Evolutionary conservation across 1,284 basidiomycete genomes (phyloP).

Genomic region (Cutaneotrichosporon mucoides): DNA sequence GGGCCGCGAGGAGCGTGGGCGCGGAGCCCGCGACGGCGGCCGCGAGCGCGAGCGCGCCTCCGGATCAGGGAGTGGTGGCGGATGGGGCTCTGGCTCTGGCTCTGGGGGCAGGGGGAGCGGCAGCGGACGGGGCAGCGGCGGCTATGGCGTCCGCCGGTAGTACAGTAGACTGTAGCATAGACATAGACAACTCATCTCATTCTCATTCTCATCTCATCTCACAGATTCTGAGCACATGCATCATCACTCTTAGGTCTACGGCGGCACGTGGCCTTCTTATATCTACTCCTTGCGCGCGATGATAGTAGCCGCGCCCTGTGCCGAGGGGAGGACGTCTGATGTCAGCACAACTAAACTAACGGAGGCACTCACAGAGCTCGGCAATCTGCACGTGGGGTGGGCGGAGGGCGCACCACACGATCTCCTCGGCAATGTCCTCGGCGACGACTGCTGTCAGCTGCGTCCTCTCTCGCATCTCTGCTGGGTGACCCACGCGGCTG

Average conservation of each 20-base stretch:
- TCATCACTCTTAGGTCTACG: neutral
- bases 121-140: neutral
- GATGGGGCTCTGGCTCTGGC: too few relatives aligned
- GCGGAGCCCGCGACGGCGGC: neutral
- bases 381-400: constrained; percentile 83
- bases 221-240: neutral
- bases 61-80: too few relatives aligned
- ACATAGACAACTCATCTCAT: neutral
- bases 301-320: constrained; percentile 24
- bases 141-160: neutral
- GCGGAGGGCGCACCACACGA: constrained; percentile 87
- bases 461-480: too few relatives aligned
- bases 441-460: constrained; percentile 58
- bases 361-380: constrained; percentile 71
- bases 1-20: neutral
- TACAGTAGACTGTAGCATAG: neutral
- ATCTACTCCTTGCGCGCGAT: constrained; percentile 20
- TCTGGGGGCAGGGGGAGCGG: neutral
- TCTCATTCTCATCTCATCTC: neutral
- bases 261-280: too few relatives aligned
- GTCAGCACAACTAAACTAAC: neutral
- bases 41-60: too few relatives aligned
- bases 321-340: constrained; percentile 21
- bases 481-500: constrained; percentile 57
- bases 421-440: constrained; percentile 86